phyloP scores from a whole-genome alignment of 805 yeast species.

The Vanderwaltozyma tropicalis region DNA sequence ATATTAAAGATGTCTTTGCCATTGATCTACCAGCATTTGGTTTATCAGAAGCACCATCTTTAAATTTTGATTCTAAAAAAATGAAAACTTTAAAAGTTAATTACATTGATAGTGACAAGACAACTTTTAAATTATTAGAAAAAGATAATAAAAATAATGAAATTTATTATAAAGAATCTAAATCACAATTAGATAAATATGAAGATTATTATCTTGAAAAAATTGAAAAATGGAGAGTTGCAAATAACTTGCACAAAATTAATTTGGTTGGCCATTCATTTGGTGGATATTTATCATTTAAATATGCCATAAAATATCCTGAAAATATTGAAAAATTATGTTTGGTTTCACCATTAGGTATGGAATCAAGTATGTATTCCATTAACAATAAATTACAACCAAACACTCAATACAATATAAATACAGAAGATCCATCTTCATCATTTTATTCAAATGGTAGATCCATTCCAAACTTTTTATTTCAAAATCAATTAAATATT shows the following conservation, averaged over 20 bases:
- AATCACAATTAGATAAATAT: conserved; percentile 22
- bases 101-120: neutral
- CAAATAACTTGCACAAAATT: conserved; percentile 39
- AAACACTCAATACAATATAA: conserved; percentile 12
- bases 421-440: conserved; percentile 37
- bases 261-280: conserved; percentile 68
- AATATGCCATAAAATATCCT: conserved; percentile 53
- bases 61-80: neutral
- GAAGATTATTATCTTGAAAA: conserved; percentile 49
- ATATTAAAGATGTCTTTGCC: conserved; percentile 51
- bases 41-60: conserved; percentile 31
- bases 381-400: conserved; percentile 27
- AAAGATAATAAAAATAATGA: neutral
- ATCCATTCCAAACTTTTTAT: conserved; percentile 24
- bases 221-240: conserved; percentile 54
- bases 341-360: conserved; percentile 68
- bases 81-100: neutral
- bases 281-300: conserved; percentile 65
- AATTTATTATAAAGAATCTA: neutral
- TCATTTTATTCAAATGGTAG: conserved; percentile 23
- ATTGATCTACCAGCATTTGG: conserved; percentile 69
- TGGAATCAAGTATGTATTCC: conserved; percentile 59
- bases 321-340: conserved; percentile 42
- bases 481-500: conserved; percentile 35
- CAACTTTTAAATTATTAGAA: neutral